These are phyloP conservation scores for Fagopyrum esculentum DNA, from an alignment of 148 eudicot genomes.

Conservation along the genomic window DNA sequence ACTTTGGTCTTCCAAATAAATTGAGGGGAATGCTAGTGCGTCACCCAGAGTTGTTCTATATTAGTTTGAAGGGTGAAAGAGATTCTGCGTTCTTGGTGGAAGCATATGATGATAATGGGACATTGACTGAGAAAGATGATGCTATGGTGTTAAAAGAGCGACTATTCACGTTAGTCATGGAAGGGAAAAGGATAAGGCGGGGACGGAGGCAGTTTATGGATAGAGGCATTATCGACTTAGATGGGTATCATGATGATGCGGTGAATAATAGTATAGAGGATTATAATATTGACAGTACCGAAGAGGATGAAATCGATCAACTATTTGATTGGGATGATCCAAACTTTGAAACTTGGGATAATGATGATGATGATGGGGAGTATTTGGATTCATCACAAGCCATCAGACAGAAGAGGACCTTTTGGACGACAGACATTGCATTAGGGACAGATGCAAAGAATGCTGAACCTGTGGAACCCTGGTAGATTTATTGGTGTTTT, in stretches of 20 bases:
- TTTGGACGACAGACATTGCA: slow-evolving; percentile 44
- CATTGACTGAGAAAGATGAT: slow-evolving; percentile 50
- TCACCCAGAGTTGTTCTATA: slow-evolving; percentile 89
- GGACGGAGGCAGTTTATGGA: slow-evolving; percentile 33
- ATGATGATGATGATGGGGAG: slow-evolving; percentile 21
- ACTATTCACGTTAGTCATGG: slow-evolving; percentile 54
- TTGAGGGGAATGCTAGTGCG: slow-evolving; percentile 69
- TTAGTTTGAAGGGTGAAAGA: slow-evolving; percentile 76
- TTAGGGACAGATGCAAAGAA: slow-evolving; percentile 7
- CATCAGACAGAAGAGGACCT: slow-evolving; percentile 23
- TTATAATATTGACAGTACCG: slow-evolving; percentile 16
- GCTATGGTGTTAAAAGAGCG: slow-evolving; percentile 34
- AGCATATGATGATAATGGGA: slow-evolving; percentile 64
- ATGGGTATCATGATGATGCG: background rate
- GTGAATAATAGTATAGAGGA: background rate
- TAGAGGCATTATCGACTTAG: background rate
- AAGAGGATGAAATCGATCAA: slow-evolving; percentile 49
- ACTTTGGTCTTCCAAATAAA: slow-evolving; percentile 81
- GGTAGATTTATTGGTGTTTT: slow-evolving; percentile 32
- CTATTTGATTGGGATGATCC: slow-evolving; percentile 42
- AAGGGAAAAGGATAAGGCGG: slow-evolving; percentile 67
- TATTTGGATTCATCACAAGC: slow-evolving; percentile 15
- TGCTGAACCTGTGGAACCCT: slow-evolving; percentile 34
- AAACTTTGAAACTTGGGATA: slow-evolving; percentile 28
- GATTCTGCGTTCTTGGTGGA: slow-evolving; percentile 87